Base-by-base conservation (phyloP, 2,329 filamentous ascomycete genomes). In the Fusarium heterosporum region DNA sequence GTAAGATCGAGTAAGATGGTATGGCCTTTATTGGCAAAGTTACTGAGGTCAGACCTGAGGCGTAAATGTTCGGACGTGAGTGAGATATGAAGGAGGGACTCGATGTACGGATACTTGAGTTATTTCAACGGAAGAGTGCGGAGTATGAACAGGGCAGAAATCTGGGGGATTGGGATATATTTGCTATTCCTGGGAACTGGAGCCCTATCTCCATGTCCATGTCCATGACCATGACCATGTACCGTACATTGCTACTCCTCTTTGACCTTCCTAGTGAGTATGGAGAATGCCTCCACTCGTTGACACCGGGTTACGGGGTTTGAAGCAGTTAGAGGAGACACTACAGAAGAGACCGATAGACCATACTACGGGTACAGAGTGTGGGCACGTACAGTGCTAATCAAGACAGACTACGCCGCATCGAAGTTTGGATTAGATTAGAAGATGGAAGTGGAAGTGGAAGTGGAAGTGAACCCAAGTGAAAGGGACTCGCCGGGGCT, bases 401-500 rank as follows among this genome's bases (percentile, higher is more conserved):
- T 48, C 42, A 52, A 36, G 50, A 52, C 55, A 51, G 58, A 56
- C 60, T 59, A 59, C 58, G 55, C 61, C 42, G 50, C 50, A 53
- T 49, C 34, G 26, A 61, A 52, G 56, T 47, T 70, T 52, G 68
- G 52, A 61, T 58, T 58, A 41, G 55, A n/a, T n/a, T 14, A 34
- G 58, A 63, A 66, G 58, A 30, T 43, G 57, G 55, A 61, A 49
- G 28, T 19, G 36, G 48, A 43, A 43, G 48, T n/a, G 16, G 4
- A 5, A n/a, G 32, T 34, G 14, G n/a, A 16, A 34, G 32, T 34
- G 34, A 38, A 55, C 22, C 22, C 22, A 17, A 30, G 32, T 29
- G n/a, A 40, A 60, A 62, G 61, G 56, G 64, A 72, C 64, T 66
- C 59, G 53, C 66, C 51, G 69, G 69, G 69, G 64, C 60, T 64